Evolutionary conservation across 2,329 filamentous ascomycete species (phyloP).

Genomic region (Sporothrix humicola): DNA sequence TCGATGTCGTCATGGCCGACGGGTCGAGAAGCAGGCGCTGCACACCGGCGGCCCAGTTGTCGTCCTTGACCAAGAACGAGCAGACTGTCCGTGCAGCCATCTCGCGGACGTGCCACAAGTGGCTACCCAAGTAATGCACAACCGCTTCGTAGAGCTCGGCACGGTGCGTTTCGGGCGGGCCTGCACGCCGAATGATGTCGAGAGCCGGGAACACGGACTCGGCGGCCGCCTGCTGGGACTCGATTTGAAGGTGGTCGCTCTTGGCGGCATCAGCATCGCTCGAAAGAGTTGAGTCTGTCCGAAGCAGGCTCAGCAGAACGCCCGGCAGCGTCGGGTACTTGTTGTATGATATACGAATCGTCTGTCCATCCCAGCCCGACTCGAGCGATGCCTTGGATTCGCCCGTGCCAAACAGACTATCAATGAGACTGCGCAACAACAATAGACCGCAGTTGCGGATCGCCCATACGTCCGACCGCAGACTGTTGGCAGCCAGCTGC

Average conservation of each 20-base stretch:
- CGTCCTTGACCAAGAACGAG: constrained; percentile 61
- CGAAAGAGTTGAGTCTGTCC: constrained; percentile 44
- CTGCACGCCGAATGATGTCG: constrained; percentile 77
- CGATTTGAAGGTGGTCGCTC: constrained; percentile 41
- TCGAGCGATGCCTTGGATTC: constrained; percentile 70
- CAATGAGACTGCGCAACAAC: constrained; percentile 83
- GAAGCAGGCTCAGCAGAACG: constrained; percentile 68
- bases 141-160: constrained; percentile 64
- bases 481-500: constrained; percentile 76
- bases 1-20: constrained; percentile 47
- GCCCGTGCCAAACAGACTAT: constrained; percentile 75
- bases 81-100: constrained; percentile 77
- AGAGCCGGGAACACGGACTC: constrained; percentile 82
- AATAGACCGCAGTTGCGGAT: constrained; percentile 93
- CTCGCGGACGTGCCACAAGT: constrained; percentile 80
- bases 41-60: constrained; percentile 54
- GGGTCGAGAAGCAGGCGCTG: constrained; percentile 46
- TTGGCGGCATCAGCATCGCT: constrained; percentile 41
- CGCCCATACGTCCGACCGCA: constrained; percentile 83
- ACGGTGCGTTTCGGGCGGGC: constrained; percentile 64
- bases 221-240: constrained; percentile 49
- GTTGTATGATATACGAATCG: constrained; percentile 70
- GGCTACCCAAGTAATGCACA: constrained; percentile 67
- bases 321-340: constrained; percentile 69
- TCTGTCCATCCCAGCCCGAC: constrained; percentile 67